Evolutionary conservation across 1,284 basidiomycete genomes (phyloP).

Genomic region (Microstroma glucosiphilum): DNA sequence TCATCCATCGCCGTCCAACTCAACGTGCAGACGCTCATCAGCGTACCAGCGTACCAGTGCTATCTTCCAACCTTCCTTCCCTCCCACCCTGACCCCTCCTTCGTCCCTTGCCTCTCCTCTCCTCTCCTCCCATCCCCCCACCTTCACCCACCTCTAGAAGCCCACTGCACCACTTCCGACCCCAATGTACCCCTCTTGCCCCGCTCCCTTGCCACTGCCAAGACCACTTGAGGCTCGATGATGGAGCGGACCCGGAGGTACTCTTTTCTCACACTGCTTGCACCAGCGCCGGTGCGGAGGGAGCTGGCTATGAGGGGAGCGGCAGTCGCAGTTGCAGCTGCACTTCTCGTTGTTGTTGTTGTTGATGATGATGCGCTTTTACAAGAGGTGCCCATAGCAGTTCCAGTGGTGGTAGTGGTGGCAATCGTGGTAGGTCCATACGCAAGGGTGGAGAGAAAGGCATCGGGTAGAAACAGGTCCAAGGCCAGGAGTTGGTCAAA

Average conservation of each 20-base stretch:
- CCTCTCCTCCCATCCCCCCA: neutral
- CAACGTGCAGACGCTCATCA: too few species aligned
- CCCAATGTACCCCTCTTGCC: neutral
- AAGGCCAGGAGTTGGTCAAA: conserved; percentile 16
- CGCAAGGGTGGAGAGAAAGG: neutral
- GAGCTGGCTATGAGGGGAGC: neutral
- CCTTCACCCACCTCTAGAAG: neutral
- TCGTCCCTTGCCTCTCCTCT: neutral
- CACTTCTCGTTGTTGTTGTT: too few species aligned
- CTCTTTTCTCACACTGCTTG: neutral
- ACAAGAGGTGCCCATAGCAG: neutral
- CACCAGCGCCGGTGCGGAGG: neutral
- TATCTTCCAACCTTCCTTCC: too few species aligned
- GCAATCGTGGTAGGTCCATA: neutral
- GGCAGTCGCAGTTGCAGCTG: neutral
- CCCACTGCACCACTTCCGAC: conserved; percentile 1
- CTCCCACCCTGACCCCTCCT: neutral
- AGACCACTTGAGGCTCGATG: neutral
- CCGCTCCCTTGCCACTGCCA: neutral
- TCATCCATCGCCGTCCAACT: too few species aligned
- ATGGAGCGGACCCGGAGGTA: conserved; percentile 4
- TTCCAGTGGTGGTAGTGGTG: neutral
- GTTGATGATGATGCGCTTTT: neutral
- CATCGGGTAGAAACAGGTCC: conserved; percentile 25
- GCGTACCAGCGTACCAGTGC: too few species aligned